Evolutionary conservation across 2,329 filamentous ascomycete genomes (phyloP).

Genomic region (Amphichorda felina): DNA sequence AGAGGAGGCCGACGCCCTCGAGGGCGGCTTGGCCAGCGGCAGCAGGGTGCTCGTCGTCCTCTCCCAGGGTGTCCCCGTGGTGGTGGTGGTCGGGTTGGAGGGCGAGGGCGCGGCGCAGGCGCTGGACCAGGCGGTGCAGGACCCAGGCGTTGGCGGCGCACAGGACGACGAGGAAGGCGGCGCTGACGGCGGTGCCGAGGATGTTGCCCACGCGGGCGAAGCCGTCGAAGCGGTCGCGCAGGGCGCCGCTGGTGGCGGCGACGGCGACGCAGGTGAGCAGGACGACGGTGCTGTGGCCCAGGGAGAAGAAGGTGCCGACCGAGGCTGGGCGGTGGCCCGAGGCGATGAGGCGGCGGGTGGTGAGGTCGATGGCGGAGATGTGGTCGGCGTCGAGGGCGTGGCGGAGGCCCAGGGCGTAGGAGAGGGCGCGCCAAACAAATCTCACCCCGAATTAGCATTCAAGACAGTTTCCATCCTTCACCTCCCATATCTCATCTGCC

Average conservation of each 20-base stretch:
- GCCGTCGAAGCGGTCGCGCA: conserved; percentile 67
- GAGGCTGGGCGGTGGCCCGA: conserved; percentile 78
- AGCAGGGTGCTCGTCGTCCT: conserved; percentile 13
- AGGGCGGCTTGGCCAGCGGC: conserved; percentile 47
- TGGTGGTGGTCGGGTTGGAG: conserved; percentile 11
- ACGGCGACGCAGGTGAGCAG: conserved; percentile 84
- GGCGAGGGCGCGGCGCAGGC: conserved; percentile 50
- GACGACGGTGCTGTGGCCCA: conserved; percentile 90
- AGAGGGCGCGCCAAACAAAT: no score
- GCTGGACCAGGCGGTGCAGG: conserved; percentile 60
- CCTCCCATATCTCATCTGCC: no score
- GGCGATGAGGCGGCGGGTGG: conserved; percentile 81
- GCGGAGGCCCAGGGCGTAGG: conserved; percentile 79
- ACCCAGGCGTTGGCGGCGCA: conserved; percentile 82
- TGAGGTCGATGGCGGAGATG: conserved; percentile 75
- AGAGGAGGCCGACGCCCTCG: conserved; percentile 67
- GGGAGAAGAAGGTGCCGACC: conserved; percentile 87
- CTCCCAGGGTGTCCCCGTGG: conserved; percentile 10
- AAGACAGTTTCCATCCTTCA: no score
- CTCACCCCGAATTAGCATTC: no score
- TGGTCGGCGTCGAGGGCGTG: conserved; percentile 99
- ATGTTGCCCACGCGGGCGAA: conserved; percentile 78
- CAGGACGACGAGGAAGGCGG: conserved; percentile 69
- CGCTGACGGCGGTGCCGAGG: conserved; percentile 78
- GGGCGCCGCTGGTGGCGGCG: conserved; percentile 76